Percentiles rank a stretch among this genome's conserved stretches.
These are phyloP conservation scores for Jaminaea rosea DNA, from an alignment of 1,284 basidiomycete species.

Conservation along the genomic window DNA sequence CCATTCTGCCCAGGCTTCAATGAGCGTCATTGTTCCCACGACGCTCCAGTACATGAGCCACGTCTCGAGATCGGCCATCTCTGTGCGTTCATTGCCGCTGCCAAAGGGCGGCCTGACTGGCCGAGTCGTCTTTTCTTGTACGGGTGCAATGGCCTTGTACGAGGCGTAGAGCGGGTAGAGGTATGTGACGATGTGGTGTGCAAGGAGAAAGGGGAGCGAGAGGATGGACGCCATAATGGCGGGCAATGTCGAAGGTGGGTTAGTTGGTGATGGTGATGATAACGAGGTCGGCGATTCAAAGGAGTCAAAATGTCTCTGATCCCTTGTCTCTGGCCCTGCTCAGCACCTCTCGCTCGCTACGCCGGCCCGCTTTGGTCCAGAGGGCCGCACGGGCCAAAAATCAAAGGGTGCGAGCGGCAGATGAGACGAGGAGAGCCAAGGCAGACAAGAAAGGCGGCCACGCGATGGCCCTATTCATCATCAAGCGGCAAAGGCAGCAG, in stretches of 20 bases:
- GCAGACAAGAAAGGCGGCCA: no score
- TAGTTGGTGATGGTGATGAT: not conserved
- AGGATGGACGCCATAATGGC: slow-evolving; percentile 23
- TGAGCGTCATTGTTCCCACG: slow-evolving; percentile 20
- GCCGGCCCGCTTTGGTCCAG: no score
- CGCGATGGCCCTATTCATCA: no score
- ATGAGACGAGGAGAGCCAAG: no score
- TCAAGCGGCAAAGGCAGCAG: no score
- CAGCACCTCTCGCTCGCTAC: no score
- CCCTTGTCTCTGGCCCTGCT: no score
- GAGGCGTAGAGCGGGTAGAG: slow-evolving; percentile 36
- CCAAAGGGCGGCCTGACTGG: not conserved
- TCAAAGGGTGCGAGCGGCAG: no score
- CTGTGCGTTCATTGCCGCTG: slow-evolving; percentile 4
- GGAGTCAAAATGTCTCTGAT: no score
- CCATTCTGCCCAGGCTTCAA: slow-evolving; percentile 32
- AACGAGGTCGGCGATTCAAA: no score
- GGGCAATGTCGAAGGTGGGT: not conserved
- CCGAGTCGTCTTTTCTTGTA: slow-evolving; percentile 7
- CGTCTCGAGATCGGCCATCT: slow-evolving; percentile 34
- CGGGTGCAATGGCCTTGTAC: slow-evolving; percentile 27
- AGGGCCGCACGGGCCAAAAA: no score
- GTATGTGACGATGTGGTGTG: slow-evolving; percentile 18
- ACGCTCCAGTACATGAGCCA: slow-evolving; percentile 44
- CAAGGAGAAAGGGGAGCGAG: slow-evolving; percentile 26